These are phyloP conservation scores for Porphyrellus cyaneotinctus DNA, from an alignment of 768 basidiomycete genomes.

Conservation along the genomic window DNA sequence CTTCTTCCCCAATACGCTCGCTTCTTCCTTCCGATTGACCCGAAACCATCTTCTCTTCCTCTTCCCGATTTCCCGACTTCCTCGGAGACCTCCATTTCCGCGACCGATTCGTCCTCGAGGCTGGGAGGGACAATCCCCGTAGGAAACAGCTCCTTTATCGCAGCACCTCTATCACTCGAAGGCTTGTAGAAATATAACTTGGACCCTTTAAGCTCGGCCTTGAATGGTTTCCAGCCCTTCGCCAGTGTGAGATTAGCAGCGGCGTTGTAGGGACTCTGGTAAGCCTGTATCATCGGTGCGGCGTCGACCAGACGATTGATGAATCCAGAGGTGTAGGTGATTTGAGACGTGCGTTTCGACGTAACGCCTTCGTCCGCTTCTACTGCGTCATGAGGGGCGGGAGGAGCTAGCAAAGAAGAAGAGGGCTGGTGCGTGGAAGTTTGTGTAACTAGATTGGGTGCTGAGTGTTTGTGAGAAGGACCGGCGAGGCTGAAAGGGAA, in stretches of 20 bases:
- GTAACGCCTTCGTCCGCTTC: slow-evolving; percentile 34
- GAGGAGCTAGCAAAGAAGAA: slow-evolving; percentile 49
- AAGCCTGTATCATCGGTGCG: slow-evolving; percentile 37
- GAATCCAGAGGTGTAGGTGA: slow-evolving; percentile 71
- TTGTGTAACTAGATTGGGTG: slow-evolving; percentile 12
- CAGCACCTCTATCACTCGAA: slow-evolving; percentile 59
- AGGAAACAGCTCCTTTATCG: slow-evolving; percentile 73
- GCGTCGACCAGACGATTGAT: slow-evolving; percentile 64
- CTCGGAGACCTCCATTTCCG: slow-evolving; percentile 27
- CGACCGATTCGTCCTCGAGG: slow-evolving; percentile 43
- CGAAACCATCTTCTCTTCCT: slow-evolving; percentile 30
- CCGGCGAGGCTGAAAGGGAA: slow-evolving; percentile 30
- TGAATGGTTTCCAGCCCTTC: slow-evolving; percentile 86
- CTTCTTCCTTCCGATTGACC: slow-evolving; percentile 44
- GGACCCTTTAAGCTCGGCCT: slow-evolving; percentile 77
- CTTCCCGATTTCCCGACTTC: slow-evolving; percentile 30
- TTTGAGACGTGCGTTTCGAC: slow-evolving; percentile 68
- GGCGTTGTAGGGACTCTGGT: slow-evolving; percentile 27
- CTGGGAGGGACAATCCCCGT: slow-evolving; percentile 53
- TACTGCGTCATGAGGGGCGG: slow-evolving; percentile 42
- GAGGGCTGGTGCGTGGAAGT: slow-evolving; percentile 33
- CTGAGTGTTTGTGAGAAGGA: slow-evolving; percentile 28
- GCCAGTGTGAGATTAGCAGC: slow-evolving; percentile 38
- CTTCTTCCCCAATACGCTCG: slow-evolving; percentile 74
- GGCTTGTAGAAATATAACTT: slow-evolving; percentile 88